Base-by-base conservation (phyloP, 202 grass and related monocot species). In the Panicum hallii region DNA sequence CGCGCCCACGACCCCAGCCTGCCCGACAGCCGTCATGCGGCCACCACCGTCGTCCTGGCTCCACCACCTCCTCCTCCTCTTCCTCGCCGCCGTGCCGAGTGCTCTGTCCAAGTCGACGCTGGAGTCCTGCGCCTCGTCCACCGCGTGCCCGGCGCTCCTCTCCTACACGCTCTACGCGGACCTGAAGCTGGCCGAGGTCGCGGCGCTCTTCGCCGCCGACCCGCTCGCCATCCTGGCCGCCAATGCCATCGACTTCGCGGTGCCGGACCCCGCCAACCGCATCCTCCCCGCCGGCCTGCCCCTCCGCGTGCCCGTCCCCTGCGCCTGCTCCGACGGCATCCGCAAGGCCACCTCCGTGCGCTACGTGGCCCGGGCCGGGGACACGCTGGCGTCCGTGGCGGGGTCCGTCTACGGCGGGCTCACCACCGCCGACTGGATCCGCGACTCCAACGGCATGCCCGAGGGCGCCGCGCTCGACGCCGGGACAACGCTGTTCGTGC, bases 151-250 rank as follows among this genome's bases (percentile, higher is more conserved):
- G 0, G 86, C 95, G 7, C 89, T 95, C 6, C 92, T 98, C 62
- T 90, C 90, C 85, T 98, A 98, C 92, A 92, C 90, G 9, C 90
- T 98, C 64, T 89, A 88, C 95, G 68, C 90, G 53, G 89, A 98
- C 70, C 95, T 98, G 73, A 98, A 93, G 89, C 89, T 98, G 40
- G 79, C 89, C 49, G 92, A 98, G 77, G 82, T 98, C 13, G 92
- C 93, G 16, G 80, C 87, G 10, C 95, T 95, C 87, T 98, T 95
- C 87, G 49, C 84, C 36, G 79, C 64, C 23, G 95, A 98, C 82
- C 87, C 89, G 75, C 72, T 84, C 49, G 85, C 87, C 72, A 84
- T 98, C 89, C 89, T 98, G 50, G 85, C 95, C 38, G 85, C 95
- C 38, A 98, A 98, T 85, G 83, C 92, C 72, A 90, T 98, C 77